phyloP scores from a whole-genome alignment of 177 flowering plant species.

The Vitis hybrid region DNA sequence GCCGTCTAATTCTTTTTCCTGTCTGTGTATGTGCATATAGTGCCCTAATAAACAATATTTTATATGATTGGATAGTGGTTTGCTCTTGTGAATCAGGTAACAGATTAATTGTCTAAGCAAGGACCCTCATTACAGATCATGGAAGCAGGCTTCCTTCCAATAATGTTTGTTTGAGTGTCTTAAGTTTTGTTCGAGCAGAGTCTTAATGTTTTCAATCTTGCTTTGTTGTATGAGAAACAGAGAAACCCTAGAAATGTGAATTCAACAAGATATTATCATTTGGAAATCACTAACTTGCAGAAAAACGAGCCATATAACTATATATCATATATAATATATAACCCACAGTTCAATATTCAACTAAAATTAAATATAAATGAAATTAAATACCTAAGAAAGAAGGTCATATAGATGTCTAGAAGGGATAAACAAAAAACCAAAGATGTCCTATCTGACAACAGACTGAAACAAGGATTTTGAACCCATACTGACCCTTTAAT shows the following conservation, averaged over 20 bases:
- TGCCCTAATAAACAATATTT: no score
- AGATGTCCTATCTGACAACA: conserved; percentile 1
- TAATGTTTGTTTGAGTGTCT: no score
- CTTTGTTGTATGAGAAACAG: not conserved
- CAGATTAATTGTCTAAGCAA: no score
- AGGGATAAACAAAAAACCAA: not conserved
- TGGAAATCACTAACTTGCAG: not conserved
- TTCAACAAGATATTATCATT: not conserved
- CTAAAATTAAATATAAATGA: conserved; percentile 7
- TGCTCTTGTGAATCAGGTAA: no score
- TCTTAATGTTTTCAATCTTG: no score
- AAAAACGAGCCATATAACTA: not conserved
- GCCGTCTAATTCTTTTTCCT: no score
- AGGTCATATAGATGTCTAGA: not conserved
- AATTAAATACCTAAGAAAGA: conserved; percentile 8
- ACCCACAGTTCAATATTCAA: conserved; percentile 7
- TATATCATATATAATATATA: conserved; percentile 9
- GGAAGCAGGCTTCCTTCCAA: no score
- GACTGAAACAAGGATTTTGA: not conserved
- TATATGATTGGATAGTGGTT: no score
- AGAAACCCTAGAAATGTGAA: not conserved
- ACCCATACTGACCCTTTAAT: not conserved
- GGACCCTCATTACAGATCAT: no score
- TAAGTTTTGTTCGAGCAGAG: no score
- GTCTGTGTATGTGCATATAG: no score